A percentile compares a stretch with the other conserved stretches of the same genome.
These are phyloP conservation scores for Fagopyrum homotropicum DNA, from an alignment of 148 eudicot species.

Conservation along the genomic window DNA sequence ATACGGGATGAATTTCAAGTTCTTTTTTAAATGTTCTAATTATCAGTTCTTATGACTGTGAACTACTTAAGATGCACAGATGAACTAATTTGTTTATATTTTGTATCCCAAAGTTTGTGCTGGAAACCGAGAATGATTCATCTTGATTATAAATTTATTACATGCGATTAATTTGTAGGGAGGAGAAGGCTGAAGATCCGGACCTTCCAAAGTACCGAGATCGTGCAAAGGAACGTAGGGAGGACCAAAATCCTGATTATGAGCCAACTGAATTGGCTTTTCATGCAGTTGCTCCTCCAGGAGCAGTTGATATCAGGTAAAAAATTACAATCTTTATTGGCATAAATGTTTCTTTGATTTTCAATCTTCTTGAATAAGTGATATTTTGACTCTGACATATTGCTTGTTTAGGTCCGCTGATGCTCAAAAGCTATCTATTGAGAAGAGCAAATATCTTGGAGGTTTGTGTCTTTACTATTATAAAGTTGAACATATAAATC, in stretches of 20 bases:
- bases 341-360: background rate
- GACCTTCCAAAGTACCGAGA: conserved; percentile 80
- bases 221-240: conserved; percentile 92
- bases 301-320: conserved; percentile 66
- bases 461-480: conserved; percentile 34
- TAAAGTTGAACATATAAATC: background rate
- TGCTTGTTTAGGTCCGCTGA: conserved; percentile 57
- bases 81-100: background rate
- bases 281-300: conserved; percentile 99
- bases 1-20: background rate
- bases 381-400: background rate
- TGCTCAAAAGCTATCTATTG: conserved; percentile 84
- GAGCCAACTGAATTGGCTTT: conserved; percentile 76
- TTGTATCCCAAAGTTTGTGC: background rate
- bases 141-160: background rate
- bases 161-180: conserved; percentile 32
- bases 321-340: conserved; percentile 1
- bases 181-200: conserved; percentile 83
- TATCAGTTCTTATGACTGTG: background rate
- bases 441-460: conserved; percentile 99
- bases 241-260: conserved; percentile 96
- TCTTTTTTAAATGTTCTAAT: background rate
- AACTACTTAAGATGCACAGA: background rate
- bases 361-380: background rate
- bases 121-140: background rate